Percentiles rank a stretch among this genome's conserved stretches.
phyloP scores from a whole-genome alignment of 768 basidiomycete species.

The Rhodotorula taiwanensis region DNA sequence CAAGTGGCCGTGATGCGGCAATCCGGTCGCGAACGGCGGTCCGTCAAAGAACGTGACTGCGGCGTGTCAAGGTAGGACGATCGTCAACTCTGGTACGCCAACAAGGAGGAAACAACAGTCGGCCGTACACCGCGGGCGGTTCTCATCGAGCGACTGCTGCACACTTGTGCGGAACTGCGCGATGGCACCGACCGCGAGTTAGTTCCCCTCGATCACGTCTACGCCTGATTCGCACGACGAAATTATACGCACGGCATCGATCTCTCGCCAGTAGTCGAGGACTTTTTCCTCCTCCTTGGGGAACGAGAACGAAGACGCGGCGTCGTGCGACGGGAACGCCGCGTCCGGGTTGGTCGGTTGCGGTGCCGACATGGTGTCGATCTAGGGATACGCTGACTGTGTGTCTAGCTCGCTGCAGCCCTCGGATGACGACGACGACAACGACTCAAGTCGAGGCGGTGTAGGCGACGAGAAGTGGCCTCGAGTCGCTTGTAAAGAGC shows the following conservation, averaged over 20 bases:
- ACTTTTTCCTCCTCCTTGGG: conserved; percentile 63
- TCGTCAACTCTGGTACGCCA: not conserved
- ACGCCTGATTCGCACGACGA: too few relatives aligned
- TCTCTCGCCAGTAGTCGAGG: conserved; percentile 73
- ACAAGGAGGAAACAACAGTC: conserved; percentile 41
- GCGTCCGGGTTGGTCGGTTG: conserved; percentile 27
- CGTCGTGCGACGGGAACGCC: conserved; percentile 34
- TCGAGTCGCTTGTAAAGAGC: not conserved
- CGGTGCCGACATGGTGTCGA: not conserved
- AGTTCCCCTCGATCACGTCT: too few relatives aligned
- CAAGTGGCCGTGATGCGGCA: conserved; percentile 76
- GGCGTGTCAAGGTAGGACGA: not conserved
- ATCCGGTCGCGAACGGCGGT: conserved; percentile 82
- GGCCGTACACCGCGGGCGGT: conserved; percentile 79
- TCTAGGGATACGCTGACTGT: too few relatives aligned
- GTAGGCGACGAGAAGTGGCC: not conserved
- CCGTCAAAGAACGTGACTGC: conserved; percentile 5
- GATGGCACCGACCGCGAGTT: too few relatives aligned
- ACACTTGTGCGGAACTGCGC: conserved; percentile 72
- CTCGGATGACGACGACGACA: too few relatives aligned
- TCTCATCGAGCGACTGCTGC: conserved; percentile 87
- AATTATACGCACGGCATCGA: conserved; percentile 64
- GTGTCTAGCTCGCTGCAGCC: too few relatives aligned
- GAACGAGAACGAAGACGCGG: conserved; percentile 58
- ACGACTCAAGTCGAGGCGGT: too few relatives aligned